Percentiles rank a stretch among this genome's conserved stretches.
Evolutionary conservation across 1,284 basidiomycete genomes (phyloP).

Genomic region (Anthracocystis setariae): DNA sequence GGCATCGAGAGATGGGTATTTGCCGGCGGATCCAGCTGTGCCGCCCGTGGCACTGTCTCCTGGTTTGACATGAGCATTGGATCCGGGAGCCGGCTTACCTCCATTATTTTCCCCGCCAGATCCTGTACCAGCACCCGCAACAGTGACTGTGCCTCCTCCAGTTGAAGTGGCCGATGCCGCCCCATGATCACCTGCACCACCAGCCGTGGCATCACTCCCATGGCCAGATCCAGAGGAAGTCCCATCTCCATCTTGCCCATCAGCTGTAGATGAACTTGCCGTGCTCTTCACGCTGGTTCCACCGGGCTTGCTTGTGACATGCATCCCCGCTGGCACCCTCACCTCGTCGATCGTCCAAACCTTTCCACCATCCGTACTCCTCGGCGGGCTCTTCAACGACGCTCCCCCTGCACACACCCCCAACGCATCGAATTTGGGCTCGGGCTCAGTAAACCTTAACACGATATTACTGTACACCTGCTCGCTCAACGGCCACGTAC

Average conservation of each 20-base stretch:
- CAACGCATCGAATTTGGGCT: constrained; percentile 24
- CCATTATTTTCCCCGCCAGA: background rate
- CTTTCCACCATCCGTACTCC: constrained; percentile 14
- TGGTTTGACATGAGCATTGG: background rate
- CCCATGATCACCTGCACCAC: background rate
- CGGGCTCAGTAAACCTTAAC: constrained; percentile 27
- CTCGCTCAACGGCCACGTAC: constrained; percentile 31
- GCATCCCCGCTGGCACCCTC: constrained; percentile 29
- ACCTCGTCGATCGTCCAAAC: constrained; percentile 41
- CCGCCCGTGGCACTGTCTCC: too few relatives aligned
- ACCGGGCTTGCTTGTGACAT: constrained; percentile 3
- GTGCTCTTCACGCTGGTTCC: background rate
- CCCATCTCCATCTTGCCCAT: background rate
- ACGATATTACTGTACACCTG: constrained; percentile 37
- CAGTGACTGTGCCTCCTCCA: background rate
- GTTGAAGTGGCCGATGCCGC: background rate
- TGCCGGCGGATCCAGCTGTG: too few relatives aligned
- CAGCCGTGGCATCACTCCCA: background rate
- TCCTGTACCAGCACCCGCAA: background rate
- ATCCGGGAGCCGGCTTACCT: background rate
- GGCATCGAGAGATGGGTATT: too few relatives aligned
- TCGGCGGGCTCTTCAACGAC: constrained; percentile 7
- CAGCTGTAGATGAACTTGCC: background rate
- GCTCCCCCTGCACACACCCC: constrained; percentile 39
- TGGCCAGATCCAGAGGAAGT: background rate